Evolutionary conservation across 2,329 filamentous ascomycete genomes (phyloP).

Genomic region (Hirsutella rhossiliensis): DNA sequence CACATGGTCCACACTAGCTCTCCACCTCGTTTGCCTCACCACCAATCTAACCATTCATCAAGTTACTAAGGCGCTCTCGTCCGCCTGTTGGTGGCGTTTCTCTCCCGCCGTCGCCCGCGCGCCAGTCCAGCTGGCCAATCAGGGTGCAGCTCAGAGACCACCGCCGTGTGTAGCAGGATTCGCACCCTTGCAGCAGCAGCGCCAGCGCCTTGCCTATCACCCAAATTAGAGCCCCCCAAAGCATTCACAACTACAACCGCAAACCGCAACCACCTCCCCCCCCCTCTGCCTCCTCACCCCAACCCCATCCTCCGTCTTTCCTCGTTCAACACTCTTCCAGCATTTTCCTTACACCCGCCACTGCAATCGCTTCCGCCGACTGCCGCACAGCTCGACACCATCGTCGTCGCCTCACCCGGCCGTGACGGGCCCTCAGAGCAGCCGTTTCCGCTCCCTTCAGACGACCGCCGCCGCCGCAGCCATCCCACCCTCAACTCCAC

Average conservation of each 20-base stretch:
- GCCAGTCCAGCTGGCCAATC: background rate
- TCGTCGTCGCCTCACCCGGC: no score
- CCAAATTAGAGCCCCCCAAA: no score
- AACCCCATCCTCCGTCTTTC: background rate
- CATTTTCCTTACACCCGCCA: no score
- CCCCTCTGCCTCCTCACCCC: background rate
- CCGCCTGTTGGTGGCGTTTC: background rate
- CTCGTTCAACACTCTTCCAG: no score
- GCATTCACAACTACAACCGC: background rate
- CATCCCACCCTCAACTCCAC: conserved; percentile 6
- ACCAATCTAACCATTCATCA: no score
- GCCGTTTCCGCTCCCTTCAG: background rate
- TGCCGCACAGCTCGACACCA: no score
- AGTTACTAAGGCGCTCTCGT: background rate
- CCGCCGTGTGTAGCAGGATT: background rate
- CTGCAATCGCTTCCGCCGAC: no score
- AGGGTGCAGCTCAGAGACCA: background rate
- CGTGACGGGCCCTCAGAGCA: background rate
- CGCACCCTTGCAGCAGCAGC: background rate
- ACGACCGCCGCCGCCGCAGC: background rate
- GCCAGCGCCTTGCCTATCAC: background rate
- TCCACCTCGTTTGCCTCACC: no score
- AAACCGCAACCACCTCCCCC: background rate
- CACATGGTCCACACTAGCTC: no score
- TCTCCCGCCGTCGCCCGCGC: background rate